Base-by-base conservation (phyloP, 1,284 basidiomycete genomes). In the Heterobasidion occidentale region DNA sequence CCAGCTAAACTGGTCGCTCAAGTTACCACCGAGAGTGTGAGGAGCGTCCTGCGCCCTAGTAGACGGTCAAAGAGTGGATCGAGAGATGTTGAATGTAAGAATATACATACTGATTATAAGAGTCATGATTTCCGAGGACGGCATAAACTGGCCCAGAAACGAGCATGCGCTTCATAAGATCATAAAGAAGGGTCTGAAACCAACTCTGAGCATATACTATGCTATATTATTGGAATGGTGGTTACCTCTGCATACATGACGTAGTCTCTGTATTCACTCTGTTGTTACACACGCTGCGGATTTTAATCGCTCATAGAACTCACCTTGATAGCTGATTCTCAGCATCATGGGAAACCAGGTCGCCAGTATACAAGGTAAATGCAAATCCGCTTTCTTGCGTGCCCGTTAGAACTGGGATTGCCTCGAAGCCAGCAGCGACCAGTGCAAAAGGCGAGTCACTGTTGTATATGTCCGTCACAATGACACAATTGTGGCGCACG, bases 121-220 rank as follows among this genome's bases (percentile, higher is more conserved):
- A 81, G 64, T 90, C 88, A 62, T 90, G 88, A 64, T 90, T 90
- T n/a, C 88, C 88, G 12, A 90, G 70, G 0, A 83, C 79, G 35
- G 83, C 81, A 62, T 90, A 90, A 1, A 89, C 77, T 20, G 88
- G 85, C 0, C 84, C 84, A 6, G 79, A 74, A 8, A 80, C 80
- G 45, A 90, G 74, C 60, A 75, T 74, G 15, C 73, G 71, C 65
- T 79, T 84, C 69, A 88, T 78, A 20, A 90, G 72, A 60, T 84
- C 84, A 63, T 80, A 90, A 27, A 88, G 54, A 0, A 85, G 71
- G 1, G 83, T 77, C 85, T 87, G 60, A 45, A 50, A 44, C 20
- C 11, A 45, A 20, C 53, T 9, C 12, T 54, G 15, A 61, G 49
- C 34, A 56, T 20, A 38, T 0, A 46, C 33, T 9, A 51, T 20